A percentile compares a stretch with the other conserved stretches of the same genome.
phyloP scores from a whole-genome alignment of 768 basidiomycete species.

The Phanerochaete sordida region DNA sequence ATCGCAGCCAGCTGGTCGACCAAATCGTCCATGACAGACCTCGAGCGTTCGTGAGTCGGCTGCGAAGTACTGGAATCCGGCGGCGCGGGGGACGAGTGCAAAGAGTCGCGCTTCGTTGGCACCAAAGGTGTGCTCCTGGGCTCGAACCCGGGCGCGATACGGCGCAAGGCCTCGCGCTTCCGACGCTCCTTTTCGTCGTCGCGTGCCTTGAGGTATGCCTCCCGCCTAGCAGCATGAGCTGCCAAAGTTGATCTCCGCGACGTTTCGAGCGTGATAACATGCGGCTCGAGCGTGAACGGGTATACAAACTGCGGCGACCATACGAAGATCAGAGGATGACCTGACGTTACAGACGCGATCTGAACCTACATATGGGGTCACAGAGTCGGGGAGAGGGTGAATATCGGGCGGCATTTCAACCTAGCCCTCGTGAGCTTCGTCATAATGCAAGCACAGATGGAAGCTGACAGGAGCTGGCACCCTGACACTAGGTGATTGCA shows the following conservation, averaged over 20 bases:
- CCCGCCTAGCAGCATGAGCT: slow-evolving; percentile 61
- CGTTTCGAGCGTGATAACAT: slow-evolving; percentile 73
- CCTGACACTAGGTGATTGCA: slow-evolving; percentile 88
- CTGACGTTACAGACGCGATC: not conserved
- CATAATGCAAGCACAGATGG: not conserved
- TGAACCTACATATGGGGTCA: slow-evolving; percentile 76
- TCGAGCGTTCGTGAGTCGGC: slow-evolving; percentile 17
- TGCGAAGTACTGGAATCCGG: slow-evolving; percentile 14
- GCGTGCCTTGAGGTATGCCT: slow-evolving; percentile 65
- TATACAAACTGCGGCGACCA: slow-evolving; percentile 75
- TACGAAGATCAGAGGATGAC: not conserved
- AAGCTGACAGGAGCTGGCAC: slow-evolving; percentile 68
- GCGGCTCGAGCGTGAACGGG: slow-evolving; percentile 90
- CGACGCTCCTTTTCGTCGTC: slow-evolving; percentile 74
- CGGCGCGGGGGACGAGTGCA: slow-evolving; percentile 20
- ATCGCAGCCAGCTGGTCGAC: slow-evolving; percentile 79
- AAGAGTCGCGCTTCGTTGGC: slow-evolving; percentile 38
- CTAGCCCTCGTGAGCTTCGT: slow-evolving; percentile 40
- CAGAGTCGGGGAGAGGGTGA: slow-evolving; percentile 89
- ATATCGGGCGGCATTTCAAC: slow-evolving; percentile 87
- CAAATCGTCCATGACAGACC: slow-evolving; percentile 76
- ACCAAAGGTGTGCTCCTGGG: slow-evolving; percentile 58
- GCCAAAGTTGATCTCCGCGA: slow-evolving; percentile 66
- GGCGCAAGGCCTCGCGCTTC: slow-evolving; percentile 60
- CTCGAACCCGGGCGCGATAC: slow-evolving; percentile 84